Conservation (phyloP, 2,329 filamentous ascomycete species). For the Thermomyces lanuginosus region DNA sequence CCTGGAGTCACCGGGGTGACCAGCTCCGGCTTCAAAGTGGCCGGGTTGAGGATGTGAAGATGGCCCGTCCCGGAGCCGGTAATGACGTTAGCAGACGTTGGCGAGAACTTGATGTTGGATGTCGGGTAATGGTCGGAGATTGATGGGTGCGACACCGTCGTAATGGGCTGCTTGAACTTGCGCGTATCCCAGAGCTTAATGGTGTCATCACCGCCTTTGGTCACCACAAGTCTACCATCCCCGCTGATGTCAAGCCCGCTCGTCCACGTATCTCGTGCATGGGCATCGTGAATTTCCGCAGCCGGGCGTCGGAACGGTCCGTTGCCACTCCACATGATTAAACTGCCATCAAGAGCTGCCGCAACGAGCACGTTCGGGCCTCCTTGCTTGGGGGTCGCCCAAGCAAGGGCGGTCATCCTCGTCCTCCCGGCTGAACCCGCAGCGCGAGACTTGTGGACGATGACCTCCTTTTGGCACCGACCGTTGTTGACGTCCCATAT, state of each 20-base stretch:
- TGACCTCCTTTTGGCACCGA: constrained; percentile 75
- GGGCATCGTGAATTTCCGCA: constrained; percentile 70
- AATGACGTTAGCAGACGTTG: constrained; percentile 66
- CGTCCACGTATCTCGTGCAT: constrained; percentile 73
- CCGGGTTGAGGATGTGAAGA: constrained; percentile 84
- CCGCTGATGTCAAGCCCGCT: constrained; percentile 78
- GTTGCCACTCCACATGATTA: constrained; percentile 84
- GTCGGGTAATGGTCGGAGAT: constrained; percentile 72
- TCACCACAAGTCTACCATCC: constrained; percentile 81
- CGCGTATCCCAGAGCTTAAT: constrained; percentile 96
- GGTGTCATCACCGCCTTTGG: constrained; percentile 73
- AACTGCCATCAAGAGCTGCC: constrained; percentile 71
- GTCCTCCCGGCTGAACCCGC: constrained; percentile 76
- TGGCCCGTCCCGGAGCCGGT: constrained; percentile 76
- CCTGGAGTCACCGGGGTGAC: constrained; percentile 79
- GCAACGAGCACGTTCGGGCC: constrained; percentile 62
- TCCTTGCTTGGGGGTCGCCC: constrained; percentile 64
- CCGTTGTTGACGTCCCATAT: constrained; percentile 96
- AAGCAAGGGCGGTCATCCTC: constrained; percentile 82
- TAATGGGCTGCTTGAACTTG: constrained; percentile 83
- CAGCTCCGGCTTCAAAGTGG: constrained; percentile 69
- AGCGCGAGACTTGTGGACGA: constrained; percentile 89
- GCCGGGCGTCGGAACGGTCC: constrained; percentile 69
- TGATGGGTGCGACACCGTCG: constrained; percentile 60
- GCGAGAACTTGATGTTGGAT: constrained; percentile 78